Base-by-base conservation (phyloP, 805 yeast genomes). In the Metschnikowia continentalis region DNA sequence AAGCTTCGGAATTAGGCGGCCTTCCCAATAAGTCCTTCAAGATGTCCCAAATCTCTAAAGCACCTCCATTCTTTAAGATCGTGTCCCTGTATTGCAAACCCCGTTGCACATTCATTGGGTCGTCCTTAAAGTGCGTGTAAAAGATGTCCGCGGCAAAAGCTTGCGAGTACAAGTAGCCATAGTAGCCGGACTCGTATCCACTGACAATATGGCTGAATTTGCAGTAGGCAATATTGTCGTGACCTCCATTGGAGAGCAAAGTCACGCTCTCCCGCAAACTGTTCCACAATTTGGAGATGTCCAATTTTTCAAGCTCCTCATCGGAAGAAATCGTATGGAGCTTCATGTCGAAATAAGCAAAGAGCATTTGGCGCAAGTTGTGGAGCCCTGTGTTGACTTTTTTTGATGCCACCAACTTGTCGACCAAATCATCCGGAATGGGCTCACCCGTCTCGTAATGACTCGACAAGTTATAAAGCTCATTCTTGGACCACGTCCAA, bases 81-180 rank as follows among this genome's bases (percentile, higher is more conserved):
- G 76, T 73, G 61, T 86, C 87, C 64, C 95, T 80, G 67, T 89
- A 89, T 53, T 76, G 72, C 30, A 79, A 67, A 46, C 96, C 96
- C 46, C 70, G 75, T 15, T 65, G 64, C 19, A 80, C 72, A 61
- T 82, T 79, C 78, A 86, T 75, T 41, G 95, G 94, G 64, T 86
- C 81, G 1, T 69, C 60, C 51, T 80, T 79, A 75, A 89, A 89
- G 61, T 80, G 78, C 4, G 88, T 70, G 65, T 86, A 82, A 71
- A 79, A 89, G 63, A 89, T 86, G 66, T 89, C 96, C 6, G 88
- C 80, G 1, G 96, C 94, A 72, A 84, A 89, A 14, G 88, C 96
- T 61, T 83, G 84, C 2, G 95, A 86, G 84, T 90, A 89, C 70
- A 88, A 69, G 66, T 89, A 89, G 1, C 96, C 96, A 60, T 89